A percentile compares a stretch with the other conserved stretches of the same genome.
Evolutionary conservation across 2,329 filamentous ascomycete species (phyloP).

Genomic region (Penicillium hesseltinei): DNA sequence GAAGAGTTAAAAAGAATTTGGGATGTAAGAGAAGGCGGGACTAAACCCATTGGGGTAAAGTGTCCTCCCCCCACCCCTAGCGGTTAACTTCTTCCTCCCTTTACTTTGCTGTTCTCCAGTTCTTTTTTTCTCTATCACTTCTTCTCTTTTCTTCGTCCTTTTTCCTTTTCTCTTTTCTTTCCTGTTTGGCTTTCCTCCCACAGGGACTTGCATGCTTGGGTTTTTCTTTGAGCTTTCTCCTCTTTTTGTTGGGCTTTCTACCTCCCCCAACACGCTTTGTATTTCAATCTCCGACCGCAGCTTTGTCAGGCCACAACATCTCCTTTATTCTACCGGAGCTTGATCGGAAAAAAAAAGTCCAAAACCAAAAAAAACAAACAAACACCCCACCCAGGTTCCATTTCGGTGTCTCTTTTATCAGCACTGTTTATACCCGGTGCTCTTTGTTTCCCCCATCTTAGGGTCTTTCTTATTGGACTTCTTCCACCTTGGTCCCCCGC

Average conservation of each 20-base stretch:
- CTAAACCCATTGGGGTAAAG: conserved; percentile 24
- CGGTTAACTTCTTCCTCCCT: conserved; percentile 25
- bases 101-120: conserved; percentile 18
- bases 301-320: conserved; percentile 3
- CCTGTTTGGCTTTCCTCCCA: conserved; percentile 25
- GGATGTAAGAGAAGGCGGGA: conserved; percentile 1
- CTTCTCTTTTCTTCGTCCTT: conserved; percentile 11
- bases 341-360: neutral
- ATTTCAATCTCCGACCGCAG: conserved; percentile 11
- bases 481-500: conserved; percentile 3
- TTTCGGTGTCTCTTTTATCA: conserved; percentile 4
- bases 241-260: conserved; percentile 12
- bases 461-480: conserved; percentile 7
- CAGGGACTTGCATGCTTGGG: conserved; percentile 14
- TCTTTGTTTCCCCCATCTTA: conserved; percentile 10
- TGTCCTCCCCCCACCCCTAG: conserved; percentile 21
- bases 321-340: neutral
- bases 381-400: neutral
- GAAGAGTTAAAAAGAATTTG: neutral
- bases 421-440: conserved; percentile 11
- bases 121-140: conserved; percentile 16
- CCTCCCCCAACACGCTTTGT: conserved; percentile 4
- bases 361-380: neutral
- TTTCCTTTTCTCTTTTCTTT: conserved; percentile 25
- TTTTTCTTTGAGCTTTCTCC: conserved; percentile 10